phyloP scores from a whole-genome alignment of 768 basidiomycete species.

The Xanthoconium stramineum region DNA sequence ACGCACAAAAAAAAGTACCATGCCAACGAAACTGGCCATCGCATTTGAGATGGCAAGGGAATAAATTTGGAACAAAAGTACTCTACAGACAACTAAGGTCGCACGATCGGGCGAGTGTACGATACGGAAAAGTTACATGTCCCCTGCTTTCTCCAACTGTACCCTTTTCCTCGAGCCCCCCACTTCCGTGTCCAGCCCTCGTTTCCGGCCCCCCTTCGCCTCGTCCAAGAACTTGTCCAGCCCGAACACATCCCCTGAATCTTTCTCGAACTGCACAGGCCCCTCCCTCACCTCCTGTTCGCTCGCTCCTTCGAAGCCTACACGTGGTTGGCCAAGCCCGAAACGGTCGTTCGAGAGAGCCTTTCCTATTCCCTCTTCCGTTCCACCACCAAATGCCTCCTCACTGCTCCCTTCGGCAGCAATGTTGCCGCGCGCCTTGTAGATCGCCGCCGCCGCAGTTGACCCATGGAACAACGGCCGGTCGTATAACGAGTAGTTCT shows the following conservation, averaged over 20 bases:
- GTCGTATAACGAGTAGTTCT: slow-evolving; percentile 94
- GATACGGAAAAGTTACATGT: slow-evolving; percentile 29
- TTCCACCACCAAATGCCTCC: slow-evolving; percentile 91
- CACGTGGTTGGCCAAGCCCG: slow-evolving; percentile 74
- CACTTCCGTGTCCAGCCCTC: slow-evolving; percentile 76
- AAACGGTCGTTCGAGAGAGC: slow-evolving; percentile 95
- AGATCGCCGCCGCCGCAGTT: slow-evolving; percentile 97
- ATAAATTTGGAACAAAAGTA: not conserved
- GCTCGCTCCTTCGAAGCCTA: slow-evolving; percentile 89
- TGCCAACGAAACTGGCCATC: slow-evolving; percentile 15
- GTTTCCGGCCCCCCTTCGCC: slow-evolving; percentile 92
- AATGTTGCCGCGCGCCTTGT: slow-evolving; percentile 90
- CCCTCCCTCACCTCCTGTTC: slow-evolving; percentile 86
- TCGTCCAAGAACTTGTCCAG: slow-evolving; percentile 96
- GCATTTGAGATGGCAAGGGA: not conserved
- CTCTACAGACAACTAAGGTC: not conserved
- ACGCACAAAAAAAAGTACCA: slow-evolving; percentile 8
- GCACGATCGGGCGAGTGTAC: not conserved
- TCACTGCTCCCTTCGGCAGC: slow-evolving; percentile 68
- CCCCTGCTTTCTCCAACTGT: slow-evolving; percentile 62
- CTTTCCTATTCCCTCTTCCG: slow-evolving; percentile 89
- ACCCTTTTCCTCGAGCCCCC: slow-evolving; percentile 67
- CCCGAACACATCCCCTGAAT: slow-evolving; percentile 94
- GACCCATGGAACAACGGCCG: slow-evolving; percentile 95
- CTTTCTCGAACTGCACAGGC: slow-evolving; percentile 98